phyloP scores from a whole-genome alignment of 2,329 filamentous ascomycete genomes.

The Clarireedia sp. region DNA sequence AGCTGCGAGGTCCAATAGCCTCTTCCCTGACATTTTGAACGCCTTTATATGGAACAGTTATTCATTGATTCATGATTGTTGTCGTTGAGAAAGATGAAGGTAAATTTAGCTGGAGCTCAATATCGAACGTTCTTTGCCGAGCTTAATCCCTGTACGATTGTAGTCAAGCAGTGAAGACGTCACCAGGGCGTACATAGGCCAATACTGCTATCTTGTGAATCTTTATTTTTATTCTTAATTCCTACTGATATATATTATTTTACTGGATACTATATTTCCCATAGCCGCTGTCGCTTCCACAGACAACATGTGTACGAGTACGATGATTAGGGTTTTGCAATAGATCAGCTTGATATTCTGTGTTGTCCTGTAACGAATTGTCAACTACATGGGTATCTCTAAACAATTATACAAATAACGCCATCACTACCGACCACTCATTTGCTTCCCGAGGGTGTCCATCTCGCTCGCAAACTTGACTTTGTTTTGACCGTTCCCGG shows the following conservation, averaged over 20 bases:
- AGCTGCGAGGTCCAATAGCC: conserved; percentile 63
- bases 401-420: background rate
- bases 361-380: too few species aligned
- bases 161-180: too few species aligned
- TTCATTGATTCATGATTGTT: conserved; percentile 16
- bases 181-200: too few species aligned
- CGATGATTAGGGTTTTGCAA: background rate
- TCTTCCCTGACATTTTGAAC: conserved; percentile 45
- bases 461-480: conserved; percentile 23
- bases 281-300: too few species aligned
- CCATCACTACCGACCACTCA: background rate
- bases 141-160: conserved; percentile 2
- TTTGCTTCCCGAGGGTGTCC: conserved; percentile 19
- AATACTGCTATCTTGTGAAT: too few species aligned
- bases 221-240: too few species aligned
- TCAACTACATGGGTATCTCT: conserved; percentile 2
- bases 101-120: too few species aligned
- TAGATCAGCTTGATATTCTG: background rate
- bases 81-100: background rate
- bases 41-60: background rate
- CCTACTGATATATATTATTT: too few species aligned
- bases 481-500: conserved; percentile 21
- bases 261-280: too few species aligned
- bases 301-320: too few species aligned
- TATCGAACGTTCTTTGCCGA: background rate